phyloP scores from a whole-genome alignment of 768 basidiomycete genomes.

The Leccinum disarticulatum region DNA sequence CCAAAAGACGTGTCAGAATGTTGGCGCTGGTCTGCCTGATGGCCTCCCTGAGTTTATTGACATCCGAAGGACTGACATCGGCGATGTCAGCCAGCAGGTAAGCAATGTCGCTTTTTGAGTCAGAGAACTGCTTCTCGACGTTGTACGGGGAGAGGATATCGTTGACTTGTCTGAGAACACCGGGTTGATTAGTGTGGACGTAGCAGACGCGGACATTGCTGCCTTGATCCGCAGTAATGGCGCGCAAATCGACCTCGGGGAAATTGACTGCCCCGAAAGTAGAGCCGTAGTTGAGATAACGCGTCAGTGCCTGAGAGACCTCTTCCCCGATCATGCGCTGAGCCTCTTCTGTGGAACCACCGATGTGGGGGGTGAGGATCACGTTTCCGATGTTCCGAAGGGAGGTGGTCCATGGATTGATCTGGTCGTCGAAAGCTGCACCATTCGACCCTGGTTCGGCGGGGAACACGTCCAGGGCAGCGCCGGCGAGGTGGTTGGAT shows the following conservation, averaged over 20 bases:
- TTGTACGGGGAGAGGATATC: constrained; percentile 93
- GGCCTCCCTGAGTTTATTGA: constrained; percentile 72
- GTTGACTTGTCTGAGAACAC: constrained; percentile 94
- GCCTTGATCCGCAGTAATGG: constrained; percentile 82
- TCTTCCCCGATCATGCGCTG: constrained; percentile 97
- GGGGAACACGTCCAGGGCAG: constrained; percentile 92
- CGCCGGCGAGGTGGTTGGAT: constrained; percentile 86
- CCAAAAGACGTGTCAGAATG: constrained; percentile 86
- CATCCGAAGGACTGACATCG: constrained; percentile 78
- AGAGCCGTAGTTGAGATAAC: constrained; percentile 92
- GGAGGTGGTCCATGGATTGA: constrained; percentile 81
- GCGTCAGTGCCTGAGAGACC: constrained; percentile 78
- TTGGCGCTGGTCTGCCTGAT: constrained; percentile 83
- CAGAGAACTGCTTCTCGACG: constrained; percentile 99
- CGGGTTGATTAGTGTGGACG: constrained; percentile 93
- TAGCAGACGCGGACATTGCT: constrained; percentile 88
- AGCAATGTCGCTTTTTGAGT: constrained; percentile 89
- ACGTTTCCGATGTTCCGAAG: constrained; percentile 83
- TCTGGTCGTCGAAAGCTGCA: constrained; percentile 80
- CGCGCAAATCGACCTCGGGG: constrained; percentile 95
- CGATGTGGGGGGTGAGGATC: constrained; percentile 97
- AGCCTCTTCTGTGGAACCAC: constrained; percentile 98
- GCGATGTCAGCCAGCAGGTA: constrained; percentile 98
- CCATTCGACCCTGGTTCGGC: constrained; percentile 92
- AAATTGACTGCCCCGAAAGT: constrained; percentile 96